Evolutionary conservation across 176 grass and related monocot genomes (phyloP), one percentile per base, ranked within the genome.

Genomic region (Triticum timopheevii): DNA sequence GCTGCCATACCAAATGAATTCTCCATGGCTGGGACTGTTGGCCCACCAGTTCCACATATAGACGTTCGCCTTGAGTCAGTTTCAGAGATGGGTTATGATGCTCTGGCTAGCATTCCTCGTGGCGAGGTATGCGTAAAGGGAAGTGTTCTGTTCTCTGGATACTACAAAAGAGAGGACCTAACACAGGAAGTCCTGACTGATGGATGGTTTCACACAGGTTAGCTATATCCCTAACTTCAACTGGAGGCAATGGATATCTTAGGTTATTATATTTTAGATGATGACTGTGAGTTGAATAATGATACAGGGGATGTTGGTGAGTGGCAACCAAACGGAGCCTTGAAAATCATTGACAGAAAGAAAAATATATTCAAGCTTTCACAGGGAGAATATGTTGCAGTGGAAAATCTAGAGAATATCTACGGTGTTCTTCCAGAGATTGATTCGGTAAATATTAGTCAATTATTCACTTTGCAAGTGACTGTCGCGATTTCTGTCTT

Each of bases 311-410:
- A 98, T 87, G 82, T 98, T 88, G 96, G 96, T 71, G 96, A 98
- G 82, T 98, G 92, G 91, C 93, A 98, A 82, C 65, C 88, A 88
- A 74, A 95, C 68, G 96, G 96, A 80, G 79, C 90, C 82, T 81
- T 98, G 80, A 98, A 98, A 88, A 87, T 98, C 54, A 95, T 98
- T 91, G 96, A 98, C 79, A 93, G 96, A 79, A 98, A 95, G 90
- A 98, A 98, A 65, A 98, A 95, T 82, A 98, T 98, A 85, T 98
- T 98, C 80, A 98, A 98, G 85, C 93, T 98, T 84, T 98, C 96
- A 52, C 93, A 98, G 54, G 96, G 96, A 84, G 93, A 98, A 81
- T 98, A 98, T 5, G 93, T 98, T 54, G 96, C 93, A 13, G 93
- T 98, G 44, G 96, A 98, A 90, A 96, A 96, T 85, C 88, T 98